A percentile compares a stretch with the other conserved stretches of the same genome.
These are phyloP conservation scores for Arabidopsis thaliana DNA, from an alignment of 345 rosid genomes.

Conservation along the genomic window TAIR10.1 NC_003074.8:3945501-3946000, in stretches of 20 bases:
- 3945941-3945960: too few relatives aligned
- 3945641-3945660: slow-evolving; percentile 73
- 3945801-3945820: slow-evolving; percentile 1
- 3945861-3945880: slow-evolving; percentile 3
- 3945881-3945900: slow-evolving; percentile 15
- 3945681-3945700: slow-evolving; percentile 94
- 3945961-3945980: too few relatives aligned
- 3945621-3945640: slow-evolving; percentile 91
- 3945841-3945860: slow-evolving; percentile 22
- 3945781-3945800: slow-evolving; percentile 54
- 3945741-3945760: slow-evolving; percentile 89
- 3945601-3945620: slow-evolving; percentile 98
- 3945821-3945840: slow-evolving; percentile 26
- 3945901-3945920: not conserved
- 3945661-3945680: slow-evolving; percentile 72
- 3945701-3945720: slow-evolving; percentile 86
- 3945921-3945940: not conserved
- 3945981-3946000: too few relatives aligned
- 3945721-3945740: slow-evolving; percentile 86
- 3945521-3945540: slow-evolving; percentile 94
- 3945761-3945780: slow-evolving; percentile 61
- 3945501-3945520: slow-evolving; percentile 92
- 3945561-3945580: slow-evolving; percentile 91
- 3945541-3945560: slow-evolving; percentile 88
- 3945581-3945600: slow-evolving; percentile 91